Base-by-base conservation (phyloP, 306 rosid species). In the Vigna hirtella region DNA sequence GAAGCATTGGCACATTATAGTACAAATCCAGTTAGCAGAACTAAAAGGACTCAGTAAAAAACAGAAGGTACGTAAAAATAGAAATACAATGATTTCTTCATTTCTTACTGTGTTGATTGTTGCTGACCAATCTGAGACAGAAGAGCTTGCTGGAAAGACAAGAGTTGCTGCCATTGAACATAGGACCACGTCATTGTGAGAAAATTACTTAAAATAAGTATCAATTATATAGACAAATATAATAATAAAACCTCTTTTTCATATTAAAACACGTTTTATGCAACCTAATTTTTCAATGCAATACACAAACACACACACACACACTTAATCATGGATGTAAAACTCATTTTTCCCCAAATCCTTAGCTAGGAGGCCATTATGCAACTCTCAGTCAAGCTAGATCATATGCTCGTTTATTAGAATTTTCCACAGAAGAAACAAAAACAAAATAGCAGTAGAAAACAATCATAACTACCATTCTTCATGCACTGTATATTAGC, bases 101-200 rank as follows among this genome's bases (percentile, higher is more conserved):
- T 70, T 79, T 83, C 97, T 89, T 86, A 90, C 96, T 74, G 90
- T 61, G 91, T 81, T 81, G 97, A 72, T 79, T 87, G 97, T 75
- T 81, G 89, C 67, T 66, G 88, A 77, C 89, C 88, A 79, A 83
- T 73, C 85, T 86, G 93, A 26, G 93, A 81, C 86, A 89, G 47
- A 66, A 87, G 92, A 56, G 87, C 78, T 85, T 87, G 94, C 86
- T 86, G 90, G 73, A 90, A 68, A 59, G 96, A 79, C 79, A 88
- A 36, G 69, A 93, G 84, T 86, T 80, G 87, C 96, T 90, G 94
- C 88, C 75, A 78, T 59, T 50, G 73, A 22, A 36, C 45, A 70
- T 26, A 66, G 49, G 10, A 73, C 40, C 30, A 67, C 4, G 30
- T 14, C 47, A 55, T 73, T 16, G 75, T 43, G 65, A 85, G 81